These are phyloP conservation scores for Eimeria falciformis DNA, from an alignment of 169 alveolate genomes.

Conservation along the genomic window DNA sequence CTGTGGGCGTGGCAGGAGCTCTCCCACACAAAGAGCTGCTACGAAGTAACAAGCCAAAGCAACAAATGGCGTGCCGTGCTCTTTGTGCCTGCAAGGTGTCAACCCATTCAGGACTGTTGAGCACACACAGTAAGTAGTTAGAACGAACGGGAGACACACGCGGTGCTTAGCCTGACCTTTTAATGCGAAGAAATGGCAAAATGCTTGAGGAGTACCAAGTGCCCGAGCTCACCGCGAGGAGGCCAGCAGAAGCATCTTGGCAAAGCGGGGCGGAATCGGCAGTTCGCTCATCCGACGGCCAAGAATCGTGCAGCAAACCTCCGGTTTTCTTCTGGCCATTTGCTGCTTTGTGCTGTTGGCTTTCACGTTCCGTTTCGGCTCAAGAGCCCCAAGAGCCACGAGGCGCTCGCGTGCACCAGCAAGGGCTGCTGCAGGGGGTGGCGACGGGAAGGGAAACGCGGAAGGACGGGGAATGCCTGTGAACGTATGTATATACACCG, in stretches of 20 bases:
- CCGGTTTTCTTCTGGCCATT: conserved; percentile 66
- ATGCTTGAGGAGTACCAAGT: not conserved
- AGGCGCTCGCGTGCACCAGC: conserved; percentile 76
- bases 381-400: conserved; percentile 72
- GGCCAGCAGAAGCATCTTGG: conserved; percentile 75
- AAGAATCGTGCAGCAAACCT: conserved; percentile 73
- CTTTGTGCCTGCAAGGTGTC: conserved; percentile 48
- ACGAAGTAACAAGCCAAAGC: conserved; percentile 72
- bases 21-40: conserved; percentile 77
- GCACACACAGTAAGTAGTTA: too few species aligned
- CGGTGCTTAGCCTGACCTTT: too few species aligned
- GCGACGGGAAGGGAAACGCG: conserved; percentile 78
- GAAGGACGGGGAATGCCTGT: conserved; percentile 78
- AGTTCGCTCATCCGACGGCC: conserved; percentile 75
- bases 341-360: not conserved
- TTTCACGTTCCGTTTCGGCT: conserved; percentile 32
- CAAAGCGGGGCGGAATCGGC: conserved; percentile 80
- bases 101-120: too few species aligned
- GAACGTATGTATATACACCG: not conserved
- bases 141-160: too few species aligned
- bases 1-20: conserved; percentile 24
- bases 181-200: too few species aligned
- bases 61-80: conserved; percentile 63
- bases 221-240: conserved; percentile 25
- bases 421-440: conserved; percentile 71